These are phyloP conservation scores for Fraxinus baroniana DNA, from an alignment of 305 asterid species.

Conservation along the genomic window DNA sequence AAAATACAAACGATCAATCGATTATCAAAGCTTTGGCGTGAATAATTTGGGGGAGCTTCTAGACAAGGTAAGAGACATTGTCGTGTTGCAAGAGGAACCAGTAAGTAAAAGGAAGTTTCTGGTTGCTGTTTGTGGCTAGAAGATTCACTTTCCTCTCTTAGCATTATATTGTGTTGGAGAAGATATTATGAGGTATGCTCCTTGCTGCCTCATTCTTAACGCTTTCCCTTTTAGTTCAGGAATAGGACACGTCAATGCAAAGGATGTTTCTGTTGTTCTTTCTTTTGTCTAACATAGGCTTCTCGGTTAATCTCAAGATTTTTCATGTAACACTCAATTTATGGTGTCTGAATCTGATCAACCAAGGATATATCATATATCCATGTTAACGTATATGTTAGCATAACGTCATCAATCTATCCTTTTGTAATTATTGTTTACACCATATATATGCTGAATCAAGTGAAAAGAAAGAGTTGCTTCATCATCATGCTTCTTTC, in stretches of 20 bases:
- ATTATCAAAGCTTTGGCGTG: constrained; percentile 65
- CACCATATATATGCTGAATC: neutral
- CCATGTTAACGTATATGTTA: neutral
- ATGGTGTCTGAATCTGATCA: neutral
- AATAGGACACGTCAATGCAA: neutral
- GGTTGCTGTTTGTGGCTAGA: constrained; percentile 55
- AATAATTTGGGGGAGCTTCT: constrained; percentile 63
- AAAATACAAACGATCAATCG: constrained; percentile 71
- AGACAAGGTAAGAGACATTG: constrained; percentile 68
- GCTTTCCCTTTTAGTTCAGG: neutral
- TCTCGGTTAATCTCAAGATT: neutral
- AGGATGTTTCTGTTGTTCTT: neutral
- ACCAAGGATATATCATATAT: neutral
- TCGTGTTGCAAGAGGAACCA: constrained; percentile 68
- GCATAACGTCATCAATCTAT: neutral
- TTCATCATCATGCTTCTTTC: neutral
- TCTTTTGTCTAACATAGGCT: neutral
- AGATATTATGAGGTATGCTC: constrained; percentile 30
- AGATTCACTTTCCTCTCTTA: constrained; percentile 11
- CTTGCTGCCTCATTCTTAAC: constrained; percentile 12
- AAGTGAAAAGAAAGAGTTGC: neutral
- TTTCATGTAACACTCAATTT: neutral
- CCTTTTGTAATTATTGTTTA: neutral
- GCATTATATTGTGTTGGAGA: constrained; percentile 22
- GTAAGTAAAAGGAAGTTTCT: constrained; percentile 54